Conservation (phyloP, 352 stramenopile species). For the Globisporangium lucens region DNA sequence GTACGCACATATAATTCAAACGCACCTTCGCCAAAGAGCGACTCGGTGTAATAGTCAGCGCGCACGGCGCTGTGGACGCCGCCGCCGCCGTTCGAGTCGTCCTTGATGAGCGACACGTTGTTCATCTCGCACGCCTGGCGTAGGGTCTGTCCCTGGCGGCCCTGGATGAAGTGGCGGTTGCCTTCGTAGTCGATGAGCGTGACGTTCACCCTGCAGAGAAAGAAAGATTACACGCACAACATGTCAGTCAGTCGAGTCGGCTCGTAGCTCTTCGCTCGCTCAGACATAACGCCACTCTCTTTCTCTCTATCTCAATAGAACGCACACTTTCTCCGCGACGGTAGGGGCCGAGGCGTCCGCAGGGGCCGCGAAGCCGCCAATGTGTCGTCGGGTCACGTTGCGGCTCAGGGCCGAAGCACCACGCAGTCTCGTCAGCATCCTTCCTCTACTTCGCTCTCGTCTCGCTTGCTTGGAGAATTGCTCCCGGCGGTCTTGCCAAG, state of each 20-base stretch:
- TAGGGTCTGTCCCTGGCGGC: slow-evolving; percentile 79
- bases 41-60: slow-evolving; percentile 84
- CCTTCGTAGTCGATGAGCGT: slow-evolving; percentile 85
- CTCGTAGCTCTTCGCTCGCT: neutral
- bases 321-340: slow-evolving; percentile 63
- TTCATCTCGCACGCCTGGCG: slow-evolving; percentile 82
- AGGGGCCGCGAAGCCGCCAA: slow-evolving; percentile 41
- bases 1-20: neutral
- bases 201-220: slow-evolving; percentile 64
- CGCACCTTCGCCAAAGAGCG: slow-evolving; percentile 79
- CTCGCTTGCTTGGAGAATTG: neutral
- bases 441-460: slow-evolving; percentile 6
- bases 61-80: slow-evolving; percentile 61
- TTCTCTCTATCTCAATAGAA: neutral
- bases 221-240: slow-evolving; percentile 4
- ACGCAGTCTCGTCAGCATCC: slow-evolving; percentile 43
- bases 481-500: slow-evolving; percentile 7
- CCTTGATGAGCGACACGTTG: slow-evolving; percentile 69
- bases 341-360: slow-evolving; percentile 34
- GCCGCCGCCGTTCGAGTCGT: slow-evolving; percentile 83
- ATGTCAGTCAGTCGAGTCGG: neutral
- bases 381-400: slow-evolving; percentile 38
- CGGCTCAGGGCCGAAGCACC: slow-evolving; percentile 19
- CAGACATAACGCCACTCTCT: neutral
- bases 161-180: slow-evolving; percentile 83